These are phyloP conservation scores for Starmerella gropengiesseri DNA, from an alignment of 805 yeast species.

Conservation along the genomic window DNA sequence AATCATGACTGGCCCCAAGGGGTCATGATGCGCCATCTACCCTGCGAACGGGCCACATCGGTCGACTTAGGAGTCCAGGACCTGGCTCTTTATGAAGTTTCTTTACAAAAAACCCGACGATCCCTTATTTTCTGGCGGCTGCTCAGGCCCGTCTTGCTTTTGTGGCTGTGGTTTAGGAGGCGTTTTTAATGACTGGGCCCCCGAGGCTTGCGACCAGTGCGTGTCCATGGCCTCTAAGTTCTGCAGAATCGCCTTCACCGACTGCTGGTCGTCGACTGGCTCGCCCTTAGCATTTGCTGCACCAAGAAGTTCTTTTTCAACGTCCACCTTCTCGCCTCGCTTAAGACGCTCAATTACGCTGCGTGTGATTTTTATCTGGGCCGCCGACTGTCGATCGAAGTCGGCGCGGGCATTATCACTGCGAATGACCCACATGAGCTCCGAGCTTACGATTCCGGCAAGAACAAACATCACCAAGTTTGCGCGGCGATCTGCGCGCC, in stretches of 20 bases:
- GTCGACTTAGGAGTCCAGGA: too few species aligned
- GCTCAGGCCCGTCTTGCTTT: too few species aligned
- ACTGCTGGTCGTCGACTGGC: slow-evolving; percentile 19
- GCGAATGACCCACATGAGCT: slow-evolving; percentile 38
- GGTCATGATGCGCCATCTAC: too few species aligned
- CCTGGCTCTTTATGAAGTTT: too few species aligned
- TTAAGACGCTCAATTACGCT: slow-evolving; percentile 33
- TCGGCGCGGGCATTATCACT: slow-evolving; percentile 34
- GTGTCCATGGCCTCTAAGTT: slow-evolving; percentile 27
- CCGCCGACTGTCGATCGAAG: slow-evolving; percentile 31
- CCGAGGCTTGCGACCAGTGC: slow-evolving; percentile 17
- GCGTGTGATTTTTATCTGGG: slow-evolving; percentile 33
- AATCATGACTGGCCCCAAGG: too few species aligned
- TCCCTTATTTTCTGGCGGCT: too few species aligned
- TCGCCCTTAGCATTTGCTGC: slow-evolving; percentile 16
- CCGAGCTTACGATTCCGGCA: slow-evolving; percentile 38
- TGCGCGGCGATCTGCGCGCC: slow-evolving; percentile 6
- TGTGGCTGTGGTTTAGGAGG: neutral
- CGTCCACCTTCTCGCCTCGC: slow-evolving; percentile 35
- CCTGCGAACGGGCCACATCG: too few species aligned
- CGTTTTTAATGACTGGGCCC: neutral
- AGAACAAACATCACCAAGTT: slow-evolving; percentile 25
- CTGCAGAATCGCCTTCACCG: slow-evolving; percentile 17
- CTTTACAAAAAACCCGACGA: neutral
- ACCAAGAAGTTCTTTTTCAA: slow-evolving; percentile 34